Conservation (phyloP, 768 basidiomycete species). For the Lactarius deliciosus region DNA sequence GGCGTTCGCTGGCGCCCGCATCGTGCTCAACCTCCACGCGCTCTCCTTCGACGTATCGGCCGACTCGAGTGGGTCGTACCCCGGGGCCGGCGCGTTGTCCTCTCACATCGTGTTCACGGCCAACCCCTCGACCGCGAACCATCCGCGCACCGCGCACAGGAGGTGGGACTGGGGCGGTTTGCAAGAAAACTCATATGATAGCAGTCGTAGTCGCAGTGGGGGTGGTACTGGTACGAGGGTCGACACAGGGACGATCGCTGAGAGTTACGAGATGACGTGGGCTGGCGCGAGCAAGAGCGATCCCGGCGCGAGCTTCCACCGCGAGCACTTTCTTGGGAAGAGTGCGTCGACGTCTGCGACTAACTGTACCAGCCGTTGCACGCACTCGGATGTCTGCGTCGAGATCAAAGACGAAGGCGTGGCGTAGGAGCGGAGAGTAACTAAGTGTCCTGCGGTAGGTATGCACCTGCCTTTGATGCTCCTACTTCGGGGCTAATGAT, state of each 20-base stretch:
- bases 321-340: background rate
- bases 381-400: constrained; percentile 1
- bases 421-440: background rate
- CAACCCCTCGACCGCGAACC: constrained; percentile 1
- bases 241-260: background rate
- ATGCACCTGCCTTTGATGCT: background rate
- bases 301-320: background rate
- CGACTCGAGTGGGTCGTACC: background rate
- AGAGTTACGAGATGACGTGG: constrained; percentile 22
- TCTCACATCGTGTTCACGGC: constrained; percentile 20
- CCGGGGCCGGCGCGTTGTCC: constrained; percentile 7
- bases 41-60: constrained; percentile 5
- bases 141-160: background rate
- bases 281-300: background rate
- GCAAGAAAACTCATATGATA: background rate
- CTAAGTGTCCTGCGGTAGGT: background rate
- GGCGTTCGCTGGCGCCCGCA: constrained; percentile 18
- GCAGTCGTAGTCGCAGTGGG: background rate
- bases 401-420: background rate
- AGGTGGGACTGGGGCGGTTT: constrained; percentile 25
- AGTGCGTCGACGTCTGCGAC: background rate
- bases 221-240: background rate
- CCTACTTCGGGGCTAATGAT: background rate
- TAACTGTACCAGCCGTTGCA: background rate
- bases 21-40: constrained; percentile 22